Conservation (phyloP, 2,329 filamentous ascomycete species). For the Fusarium nygamai region DNA sequence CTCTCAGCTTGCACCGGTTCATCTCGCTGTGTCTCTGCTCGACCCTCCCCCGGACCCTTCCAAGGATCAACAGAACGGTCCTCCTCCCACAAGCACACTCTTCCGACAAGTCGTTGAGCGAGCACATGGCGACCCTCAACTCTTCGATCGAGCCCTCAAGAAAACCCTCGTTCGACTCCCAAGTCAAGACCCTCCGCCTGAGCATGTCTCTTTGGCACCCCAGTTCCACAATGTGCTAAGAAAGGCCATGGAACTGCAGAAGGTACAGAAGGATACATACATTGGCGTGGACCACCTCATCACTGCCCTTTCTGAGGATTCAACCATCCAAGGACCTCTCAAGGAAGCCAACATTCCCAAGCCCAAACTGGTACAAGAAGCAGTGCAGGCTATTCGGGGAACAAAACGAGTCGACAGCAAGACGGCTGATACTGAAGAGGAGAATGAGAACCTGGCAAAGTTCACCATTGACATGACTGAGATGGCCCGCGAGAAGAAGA, state of each 20-base stretch:
- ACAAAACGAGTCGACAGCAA: conserved; percentile 95
- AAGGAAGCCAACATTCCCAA: conserved; percentile 93
- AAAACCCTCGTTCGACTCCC: conserved; percentile 90
- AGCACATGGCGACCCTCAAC: conserved; percentile 90
- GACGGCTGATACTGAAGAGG: conserved; percentile 90
- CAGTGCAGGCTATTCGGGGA: conserved; percentile 90
- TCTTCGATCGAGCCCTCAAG: conserved; percentile 89
- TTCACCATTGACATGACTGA: conserved; percentile 99
- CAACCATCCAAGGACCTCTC: conserved; percentile 75
- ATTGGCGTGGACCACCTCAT: conserved; percentile 97
- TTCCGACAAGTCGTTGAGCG: conserved; percentile 95
- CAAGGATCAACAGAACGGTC: conserved; percentile 83
- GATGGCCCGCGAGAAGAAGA: conserved; percentile 95
- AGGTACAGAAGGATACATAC: conserved; percentile 96
- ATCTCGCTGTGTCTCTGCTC: conserved; percentile 85
- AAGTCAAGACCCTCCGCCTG: conserved; percentile 93
- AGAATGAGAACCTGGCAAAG: conserved; percentile 95
- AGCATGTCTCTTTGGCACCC: conserved; percentile 84
- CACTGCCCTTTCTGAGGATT: conserved; percentile 82
- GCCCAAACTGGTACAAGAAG: conserved; percentile 86
- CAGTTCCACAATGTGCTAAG: conserved; percentile 84
- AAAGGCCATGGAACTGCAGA: conserved; percentile 87
- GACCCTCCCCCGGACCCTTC: conserved; percentile 79
- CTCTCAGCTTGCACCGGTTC: conserved; percentile 88
- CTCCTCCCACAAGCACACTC: conserved; percentile 75